A percentile compares a stretch with the other conserved stretches of the same genome.
Conservation (phyloP, 805 yeast species). For the Candida koratica region DNA sequence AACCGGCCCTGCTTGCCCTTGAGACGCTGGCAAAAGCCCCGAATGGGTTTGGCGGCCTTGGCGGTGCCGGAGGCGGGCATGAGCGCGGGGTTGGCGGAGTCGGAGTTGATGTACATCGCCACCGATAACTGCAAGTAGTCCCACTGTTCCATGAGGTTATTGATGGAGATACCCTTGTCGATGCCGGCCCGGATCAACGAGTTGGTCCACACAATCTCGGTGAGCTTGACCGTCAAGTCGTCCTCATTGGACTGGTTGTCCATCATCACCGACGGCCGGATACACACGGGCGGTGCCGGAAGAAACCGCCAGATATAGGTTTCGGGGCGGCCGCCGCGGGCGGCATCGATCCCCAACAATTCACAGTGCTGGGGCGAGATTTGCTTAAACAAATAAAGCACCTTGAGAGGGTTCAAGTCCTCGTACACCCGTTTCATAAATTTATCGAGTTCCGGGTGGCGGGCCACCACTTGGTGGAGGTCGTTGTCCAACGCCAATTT, state of each 20-base stretch:
- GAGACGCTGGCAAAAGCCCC: constrained; percentile 95
- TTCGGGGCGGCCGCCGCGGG: constrained; percentile 89
- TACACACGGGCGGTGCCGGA: constrained; percentile 99
- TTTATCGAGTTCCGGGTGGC: constrained; percentile 85
- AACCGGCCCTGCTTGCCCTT: constrained; percentile 99
- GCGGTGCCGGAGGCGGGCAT: constrained; percentile 58
- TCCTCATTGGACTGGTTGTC: constrained; percentile 93
- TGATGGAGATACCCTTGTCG: constrained; percentile 89
- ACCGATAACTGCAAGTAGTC: constrained; percentile 92
- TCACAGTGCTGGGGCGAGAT: constrained; percentile 87
- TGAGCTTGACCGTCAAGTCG: constrained; percentile 90
- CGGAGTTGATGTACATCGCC: constrained; percentile 96
- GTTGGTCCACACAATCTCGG: constrained; percentile 97
- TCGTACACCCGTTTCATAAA: constrained; percentile 85
- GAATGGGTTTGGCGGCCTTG: constrained; percentile 68
- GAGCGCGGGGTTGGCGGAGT: constrained; percentile 78
- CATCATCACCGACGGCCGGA: constrained; percentile 94
- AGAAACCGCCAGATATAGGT: constrained; percentile 94
- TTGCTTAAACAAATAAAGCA: constrained; percentile 80
- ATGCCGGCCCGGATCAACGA: constrained; percentile 90
- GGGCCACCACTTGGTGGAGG: constrained; percentile 65
- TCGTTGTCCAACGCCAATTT: constrained; percentile 84
- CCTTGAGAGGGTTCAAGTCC: constrained; percentile 90
- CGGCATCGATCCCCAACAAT: constrained; percentile 82
- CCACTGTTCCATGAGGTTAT: constrained; percentile 98